Percentiles rank a stretch among this genome's conserved stretches.
phyloP scores from a whole-genome alignment of 192 early-diverging fungal species.

The Podila clonocystis region DNA sequence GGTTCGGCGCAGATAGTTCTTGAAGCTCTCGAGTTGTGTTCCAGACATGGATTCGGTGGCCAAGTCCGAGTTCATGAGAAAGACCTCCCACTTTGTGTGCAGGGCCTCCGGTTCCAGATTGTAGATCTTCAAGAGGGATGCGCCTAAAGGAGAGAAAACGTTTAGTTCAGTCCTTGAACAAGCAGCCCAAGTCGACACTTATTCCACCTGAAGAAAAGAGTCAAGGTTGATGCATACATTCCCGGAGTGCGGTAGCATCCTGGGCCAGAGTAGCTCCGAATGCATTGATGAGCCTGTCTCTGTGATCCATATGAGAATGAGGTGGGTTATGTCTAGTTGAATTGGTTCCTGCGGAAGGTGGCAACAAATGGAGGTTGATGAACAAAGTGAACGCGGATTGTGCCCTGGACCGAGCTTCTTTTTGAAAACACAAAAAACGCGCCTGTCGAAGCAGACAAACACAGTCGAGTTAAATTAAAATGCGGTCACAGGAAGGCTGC shows the following conservation, averaged over 20 bases:
- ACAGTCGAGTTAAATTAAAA: too few relatives aligned
- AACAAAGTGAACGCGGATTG: not conserved
- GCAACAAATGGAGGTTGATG: not conserved
- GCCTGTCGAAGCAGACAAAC: not conserved
- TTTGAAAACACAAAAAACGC: not conserved
- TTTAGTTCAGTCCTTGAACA: not conserved
- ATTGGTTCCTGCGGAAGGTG: not conserved
- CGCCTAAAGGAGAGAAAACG: constrained; percentile 5
- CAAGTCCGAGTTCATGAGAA: constrained; percentile 25
- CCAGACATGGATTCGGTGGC: constrained; percentile 13
- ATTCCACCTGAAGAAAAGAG: not conserved
- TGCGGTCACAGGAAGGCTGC: too few relatives aligned
- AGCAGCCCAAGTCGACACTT: not conserved
- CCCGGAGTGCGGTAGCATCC: constrained; percentile 15
- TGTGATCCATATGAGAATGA: constrained; percentile 1
- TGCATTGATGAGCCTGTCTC: constrained; percentile 7
- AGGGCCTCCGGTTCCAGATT: constrained; percentile 29
- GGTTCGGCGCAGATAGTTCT: constrained; percentile 24
- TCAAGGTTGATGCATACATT: constrained; percentile 9
- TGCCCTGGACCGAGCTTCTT: too few relatives aligned
- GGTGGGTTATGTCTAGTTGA: not conserved
- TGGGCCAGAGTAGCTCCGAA: constrained; percentile 16
- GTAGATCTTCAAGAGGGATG: constrained; percentile 28
- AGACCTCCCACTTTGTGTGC: constrained; percentile 50
- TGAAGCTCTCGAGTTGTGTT: constrained; percentile 36